Conservation (phyloP, 2,329 filamentous ascomycete species). For the Paecilomyces variotii region DNA sequence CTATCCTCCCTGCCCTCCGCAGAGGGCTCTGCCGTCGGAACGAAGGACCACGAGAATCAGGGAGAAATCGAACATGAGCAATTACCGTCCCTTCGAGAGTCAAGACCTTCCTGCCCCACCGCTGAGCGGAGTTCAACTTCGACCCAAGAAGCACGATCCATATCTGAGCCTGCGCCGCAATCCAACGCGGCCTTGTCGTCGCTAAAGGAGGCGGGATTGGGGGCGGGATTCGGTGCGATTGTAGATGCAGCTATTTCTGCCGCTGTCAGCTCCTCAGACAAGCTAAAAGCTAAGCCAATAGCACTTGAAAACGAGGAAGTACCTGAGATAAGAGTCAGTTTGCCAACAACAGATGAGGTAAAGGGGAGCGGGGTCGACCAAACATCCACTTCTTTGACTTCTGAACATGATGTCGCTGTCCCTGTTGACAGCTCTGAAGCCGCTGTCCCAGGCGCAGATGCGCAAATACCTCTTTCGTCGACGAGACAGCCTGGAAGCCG, state of each 20-base stretch:
- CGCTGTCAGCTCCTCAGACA: constrained; percentile 3
- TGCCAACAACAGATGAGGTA: not conserved
- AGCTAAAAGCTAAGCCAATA: not conserved
- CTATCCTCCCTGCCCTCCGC: constrained; percentile 19
- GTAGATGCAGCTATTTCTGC: constrained; percentile 19
- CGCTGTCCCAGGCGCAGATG: not conserved
- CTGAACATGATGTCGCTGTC: not conserved
- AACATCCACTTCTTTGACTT: not conserved
- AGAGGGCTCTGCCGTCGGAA: constrained; percentile 22
- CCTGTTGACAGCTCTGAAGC: not conserved
- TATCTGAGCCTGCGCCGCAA: not conserved
- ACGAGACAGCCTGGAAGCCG: not conserved
- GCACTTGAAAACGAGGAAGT: not conserved
- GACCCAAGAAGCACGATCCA: not conserved
- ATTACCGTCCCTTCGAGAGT: constrained; percentile 11
- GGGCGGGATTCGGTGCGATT: constrained; percentile 11
- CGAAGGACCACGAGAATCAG: constrained; percentile 11
- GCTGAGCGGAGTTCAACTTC: not conserved
- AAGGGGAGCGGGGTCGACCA: not conserved
- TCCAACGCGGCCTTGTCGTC: not conserved
- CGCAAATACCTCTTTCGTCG: not conserved
- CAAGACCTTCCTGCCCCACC: constrained; percentile 12
- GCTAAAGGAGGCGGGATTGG: not conserved
- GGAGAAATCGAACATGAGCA: constrained; percentile 10
- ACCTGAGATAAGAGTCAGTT: not conserved